Base-by-base conservation (phyloP, 306 rosid genomes). In the Quercus cerris region DNA sequence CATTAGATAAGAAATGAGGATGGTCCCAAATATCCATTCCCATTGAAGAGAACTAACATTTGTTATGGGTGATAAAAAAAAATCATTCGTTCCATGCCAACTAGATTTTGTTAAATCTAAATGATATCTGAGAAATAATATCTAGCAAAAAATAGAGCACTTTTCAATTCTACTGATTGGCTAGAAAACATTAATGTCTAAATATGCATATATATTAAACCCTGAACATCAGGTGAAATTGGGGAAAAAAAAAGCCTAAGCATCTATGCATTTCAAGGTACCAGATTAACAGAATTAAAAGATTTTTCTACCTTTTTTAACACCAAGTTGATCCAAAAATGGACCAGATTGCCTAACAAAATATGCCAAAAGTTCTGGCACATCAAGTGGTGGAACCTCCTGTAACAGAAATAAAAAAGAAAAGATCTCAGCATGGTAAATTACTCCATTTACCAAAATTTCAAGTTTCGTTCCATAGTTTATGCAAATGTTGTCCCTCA, bases 261-360 rank as follows among this genome's bases (percentile, higher is more conserved):
- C 70, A 72, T 33, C 67, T 54, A 17, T 23, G 22, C 52, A 68
- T 68, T 68, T 35, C 27, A 30, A 33, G 56, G 52, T 31, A 63
- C 19, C 14, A 63, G 23, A 64, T 66, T 31, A 74, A 44, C 23
- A 55, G 22, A 20, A 71, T 57, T 75, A 22, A 64, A 69, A 78
- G 25, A 75, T 61, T 54, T 49, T 28, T 70, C 73, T 81, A 91
- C 99, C 97, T 90, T 75, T 89, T 79, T 80, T 85, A 79, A 96
- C 84, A 77, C 99, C 99, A 87, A 95, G 86, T 81, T 95, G 99
- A 88, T 95, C 99, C 85, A 96, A 82, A 74, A 96, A 88, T 41
- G 98, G 94, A 57, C 79, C 98, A 22, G 98, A 93, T 81, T 93
- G 97, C 81, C 96, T 89, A 57, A 96, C 97, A 86, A 91, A 89